Evolutionary conservation across 768 basidiomycete genomes (phyloP).

Genomic region (Boletus sp.): DNA sequence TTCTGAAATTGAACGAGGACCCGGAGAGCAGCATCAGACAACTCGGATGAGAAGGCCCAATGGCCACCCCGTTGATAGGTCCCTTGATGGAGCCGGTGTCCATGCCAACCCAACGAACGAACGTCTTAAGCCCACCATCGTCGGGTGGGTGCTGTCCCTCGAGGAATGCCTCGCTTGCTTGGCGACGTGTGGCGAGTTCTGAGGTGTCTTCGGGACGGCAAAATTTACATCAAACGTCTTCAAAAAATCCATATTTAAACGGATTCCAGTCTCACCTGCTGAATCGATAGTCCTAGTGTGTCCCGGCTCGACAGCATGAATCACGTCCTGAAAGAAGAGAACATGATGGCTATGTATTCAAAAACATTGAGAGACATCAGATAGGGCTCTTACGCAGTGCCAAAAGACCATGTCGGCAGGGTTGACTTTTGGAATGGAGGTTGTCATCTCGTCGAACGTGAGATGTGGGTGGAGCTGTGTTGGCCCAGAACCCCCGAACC

Average conservation of each 20-base stretch:
- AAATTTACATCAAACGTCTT: not conserved
- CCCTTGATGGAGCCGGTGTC: too few relatives aligned
- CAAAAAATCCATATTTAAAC: not conserved
- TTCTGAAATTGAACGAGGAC: too few relatives aligned
- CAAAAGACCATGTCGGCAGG: conserved; percentile 82
- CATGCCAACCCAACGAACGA: too few relatives aligned
- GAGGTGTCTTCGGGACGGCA: too few relatives aligned
- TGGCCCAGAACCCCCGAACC: conserved; percentile 42
- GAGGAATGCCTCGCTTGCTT: too few relatives aligned
- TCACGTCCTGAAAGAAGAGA: conserved; percentile 33
- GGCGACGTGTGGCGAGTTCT: too few relatives aligned
- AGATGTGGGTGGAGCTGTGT: conserved; percentile 67
- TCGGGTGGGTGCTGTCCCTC: too few relatives aligned
- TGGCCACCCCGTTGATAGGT: too few relatives aligned
- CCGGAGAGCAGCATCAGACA: too few relatives aligned
- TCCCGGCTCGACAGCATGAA: conserved; percentile 47
- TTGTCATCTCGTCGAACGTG: conserved; percentile 61
- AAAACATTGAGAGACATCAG: not conserved
- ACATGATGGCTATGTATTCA: not conserved
- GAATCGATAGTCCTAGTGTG: conserved; percentile 57
- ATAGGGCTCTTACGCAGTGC: conserved; percentile 49
- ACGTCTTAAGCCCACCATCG: too few relatives aligned
- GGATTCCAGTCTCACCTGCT: conserved; percentile 38
- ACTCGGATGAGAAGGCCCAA: too few relatives aligned
- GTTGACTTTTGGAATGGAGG: conserved; percentile 63